A percentile compares a stretch with the other conserved stretches of the same genome.
These are phyloP conservation scores for Teratosphaeria destructans DNA, from an alignment of 2,329 filamentous ascomycete species.

Conservation along the genomic window DNA sequence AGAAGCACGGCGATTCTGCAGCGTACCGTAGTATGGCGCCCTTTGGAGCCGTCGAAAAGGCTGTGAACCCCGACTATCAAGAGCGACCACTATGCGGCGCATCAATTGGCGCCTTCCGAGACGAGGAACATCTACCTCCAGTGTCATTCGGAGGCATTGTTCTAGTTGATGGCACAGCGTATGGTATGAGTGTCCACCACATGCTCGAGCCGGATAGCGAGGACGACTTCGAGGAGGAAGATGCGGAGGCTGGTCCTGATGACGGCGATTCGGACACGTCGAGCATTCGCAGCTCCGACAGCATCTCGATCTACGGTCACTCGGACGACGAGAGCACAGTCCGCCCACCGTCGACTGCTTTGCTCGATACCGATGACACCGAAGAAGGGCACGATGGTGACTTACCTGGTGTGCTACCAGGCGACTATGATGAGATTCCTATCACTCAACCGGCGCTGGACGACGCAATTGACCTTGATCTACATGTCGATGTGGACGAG, in stretches of 20 bases:
- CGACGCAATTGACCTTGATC: constrained; percentile 54
- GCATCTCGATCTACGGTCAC: constrained; percentile 45
- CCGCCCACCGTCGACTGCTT: constrained; percentile 19
- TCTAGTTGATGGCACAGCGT: constrained; percentile 70
- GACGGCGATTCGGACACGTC: constrained; percentile 21
- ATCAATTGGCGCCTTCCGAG: constrained; percentile 84
- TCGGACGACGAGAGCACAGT: constrained; percentile 41
- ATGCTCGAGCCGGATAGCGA: constrained; percentile 66
- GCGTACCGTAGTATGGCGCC: constrained; percentile 19
- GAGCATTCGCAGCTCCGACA: constrained; percentile 35
- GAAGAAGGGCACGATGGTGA: constrained; percentile 43
- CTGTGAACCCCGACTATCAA: constrained; percentile 67
- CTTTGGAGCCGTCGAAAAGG: constrained; percentile 18
- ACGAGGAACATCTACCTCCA: constrained; percentile 74
- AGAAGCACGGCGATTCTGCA: constrained; percentile 3
- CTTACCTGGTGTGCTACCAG: constrained; percentile 64
- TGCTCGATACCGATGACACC: constrained; percentile 10
- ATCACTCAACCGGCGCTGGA: constrained; percentile 89
- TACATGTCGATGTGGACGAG: constrained; percentile 66
- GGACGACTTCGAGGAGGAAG: constrained; percentile 31
- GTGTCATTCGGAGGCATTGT: constrained; percentile 86
- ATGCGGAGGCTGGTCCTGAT: constrained; percentile 23
- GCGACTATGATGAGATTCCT: constrained; percentile 64
- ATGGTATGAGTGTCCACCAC: constrained; percentile 94
- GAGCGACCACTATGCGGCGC: constrained; percentile 71